phyloP scores from a whole-genome alignment of 2,329 filamentous ascomycete genomes.

The Talaromyces sp. region DNA sequence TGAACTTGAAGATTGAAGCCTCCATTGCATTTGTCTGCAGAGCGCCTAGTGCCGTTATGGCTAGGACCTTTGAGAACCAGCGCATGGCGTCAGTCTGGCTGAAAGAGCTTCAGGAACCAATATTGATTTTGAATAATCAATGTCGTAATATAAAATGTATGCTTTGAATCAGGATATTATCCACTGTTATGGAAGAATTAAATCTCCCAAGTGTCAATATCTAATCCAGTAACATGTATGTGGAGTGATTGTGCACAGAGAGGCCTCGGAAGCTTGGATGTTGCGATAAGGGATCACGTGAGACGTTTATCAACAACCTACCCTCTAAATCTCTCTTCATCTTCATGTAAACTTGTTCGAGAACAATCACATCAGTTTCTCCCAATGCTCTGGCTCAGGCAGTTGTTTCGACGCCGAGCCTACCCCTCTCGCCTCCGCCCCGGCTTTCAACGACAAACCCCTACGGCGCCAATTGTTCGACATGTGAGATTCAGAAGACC shows the following conservation, averaged over 20 bases:
- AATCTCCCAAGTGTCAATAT: background rate
- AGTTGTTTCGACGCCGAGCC: conserved; percentile 29
- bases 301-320: background rate
- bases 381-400: conserved; percentile 39
- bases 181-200: background rate
- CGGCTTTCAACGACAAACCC: conserved; percentile 22
- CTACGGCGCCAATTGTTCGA: conserved; percentile 26
- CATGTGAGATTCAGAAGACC: conserved; percentile 39
- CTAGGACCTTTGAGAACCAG: conserved; percentile 29
- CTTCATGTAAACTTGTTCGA: background rate
- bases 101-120: background rate
- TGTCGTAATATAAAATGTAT: background rate
- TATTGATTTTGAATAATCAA: too few relatives aligned
- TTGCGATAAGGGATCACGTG: conserved; percentile 17
- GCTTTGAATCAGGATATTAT: background rate
- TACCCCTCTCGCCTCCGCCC: conserved; percentile 22
- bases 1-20: conserved; percentile 38
- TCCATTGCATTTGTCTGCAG: conserved; percentile 33
- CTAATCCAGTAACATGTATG: background rate
- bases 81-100: conserved; percentile 26
- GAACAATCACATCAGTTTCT: conserved; percentile 10
- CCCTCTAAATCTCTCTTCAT: background rate
- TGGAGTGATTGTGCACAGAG: background rate
- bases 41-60: conserved; percentile 28
- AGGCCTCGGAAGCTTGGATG: too few relatives aligned